phyloP scores from a whole-genome alignment of 805 yeast genomes.

The Candida nonsorbophila region DNA sequence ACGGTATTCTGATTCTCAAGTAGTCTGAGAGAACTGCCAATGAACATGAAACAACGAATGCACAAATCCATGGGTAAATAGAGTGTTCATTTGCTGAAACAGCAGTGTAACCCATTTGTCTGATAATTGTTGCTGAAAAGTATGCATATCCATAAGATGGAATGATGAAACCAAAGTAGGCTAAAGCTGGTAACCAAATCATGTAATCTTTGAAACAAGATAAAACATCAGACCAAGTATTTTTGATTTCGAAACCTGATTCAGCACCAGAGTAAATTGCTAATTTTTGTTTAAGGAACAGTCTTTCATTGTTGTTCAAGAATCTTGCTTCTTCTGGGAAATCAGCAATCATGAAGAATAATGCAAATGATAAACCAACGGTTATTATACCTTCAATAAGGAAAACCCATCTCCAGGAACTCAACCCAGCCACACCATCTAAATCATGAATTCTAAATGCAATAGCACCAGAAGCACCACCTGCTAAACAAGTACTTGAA shows the following conservation, averaged over 20 bases:
- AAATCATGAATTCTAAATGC: slow-evolving; percentile 60
- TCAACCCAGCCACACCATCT: slow-evolving; percentile 37
- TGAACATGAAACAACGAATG: slow-evolving; percentile 62
- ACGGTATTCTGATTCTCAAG: slow-evolving; percentile 41
- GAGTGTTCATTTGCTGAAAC: slow-evolving; percentile 75
- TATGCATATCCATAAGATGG: slow-evolving; percentile 77
- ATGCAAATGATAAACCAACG: slow-evolving; percentile 27
- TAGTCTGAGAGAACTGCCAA: slow-evolving; percentile 62
- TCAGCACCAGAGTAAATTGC: slow-evolving; percentile 29
- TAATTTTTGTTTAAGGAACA: slow-evolving; percentile 53
- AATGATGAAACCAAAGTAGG: slow-evolving; percentile 60
- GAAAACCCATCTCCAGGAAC: slow-evolving; percentile 49
- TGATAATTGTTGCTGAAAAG: slow-evolving; percentile 65
- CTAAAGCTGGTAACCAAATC: slow-evolving; percentile 52
- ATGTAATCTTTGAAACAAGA: slow-evolving; percentile 55
- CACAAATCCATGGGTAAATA: slow-evolving; percentile 79
- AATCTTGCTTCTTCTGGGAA: slow-evolving; percentile 66
- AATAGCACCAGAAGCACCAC: slow-evolving; percentile 73
- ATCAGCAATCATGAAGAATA: slow-evolving; percentile 54
- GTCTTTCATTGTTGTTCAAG: slow-evolving; percentile 44
- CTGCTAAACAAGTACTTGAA: slow-evolving; percentile 67
- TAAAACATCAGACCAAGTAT: slow-evolving; percentile 40
- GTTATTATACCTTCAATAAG: slow-evolving; percentile 42
- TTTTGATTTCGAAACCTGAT: slow-evolving; percentile 46
- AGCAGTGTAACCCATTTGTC: slow-evolving; percentile 58